A percentile compares a stretch with the other conserved stretches of the same genome.
phyloP scores from a whole-genome alignment of 345 rosid genomes.

The Melaleuca alternifolia region DNA sequence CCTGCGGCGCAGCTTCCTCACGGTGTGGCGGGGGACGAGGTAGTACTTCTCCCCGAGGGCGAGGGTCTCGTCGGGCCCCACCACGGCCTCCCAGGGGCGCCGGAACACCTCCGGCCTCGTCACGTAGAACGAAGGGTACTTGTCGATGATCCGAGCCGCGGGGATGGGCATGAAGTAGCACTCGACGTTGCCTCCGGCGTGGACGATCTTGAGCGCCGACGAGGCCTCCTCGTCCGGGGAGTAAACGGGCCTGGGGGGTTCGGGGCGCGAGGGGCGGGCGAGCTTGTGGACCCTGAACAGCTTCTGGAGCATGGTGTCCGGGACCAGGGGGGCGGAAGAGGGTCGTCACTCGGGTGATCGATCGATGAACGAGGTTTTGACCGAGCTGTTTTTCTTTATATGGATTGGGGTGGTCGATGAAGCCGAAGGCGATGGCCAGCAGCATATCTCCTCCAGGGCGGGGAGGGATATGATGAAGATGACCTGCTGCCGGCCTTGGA shows the following conservation, averaged over 20 bases:
- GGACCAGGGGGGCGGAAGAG: background rate
- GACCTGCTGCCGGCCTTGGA: background rate
- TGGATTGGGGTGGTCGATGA: background rate
- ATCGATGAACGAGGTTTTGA: background rate
- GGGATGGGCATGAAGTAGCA: conserved; percentile 32
- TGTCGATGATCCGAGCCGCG: conserved; percentile 26
- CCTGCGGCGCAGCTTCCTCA: conserved; percentile 24
- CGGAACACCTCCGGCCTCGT: conserved; percentile 41
- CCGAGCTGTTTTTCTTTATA: background rate
- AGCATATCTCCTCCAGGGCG: background rate
- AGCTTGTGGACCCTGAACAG: conserved; percentile 12
- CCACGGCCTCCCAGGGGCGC: conserved; percentile 34
- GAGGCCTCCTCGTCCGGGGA: background rate
- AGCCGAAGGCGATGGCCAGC: background rate
- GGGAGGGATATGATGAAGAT: background rate
- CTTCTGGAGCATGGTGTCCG: conserved; percentile 17
- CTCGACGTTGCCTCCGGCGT: conserved; percentile 20
- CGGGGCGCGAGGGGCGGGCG: background rate
- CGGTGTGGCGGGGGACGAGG: conserved; percentile 22
- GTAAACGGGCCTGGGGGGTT: background rate
- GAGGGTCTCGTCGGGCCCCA: conserved; percentile 26
- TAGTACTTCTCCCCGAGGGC: conserved; percentile 24
- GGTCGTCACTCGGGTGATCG: background rate
- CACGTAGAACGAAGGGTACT: conserved; percentile 20
- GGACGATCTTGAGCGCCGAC: conserved; percentile 24